Conservation (phyloP, 2,329 filamentous ascomycete species). For the Balansia obtecta region DNA sequence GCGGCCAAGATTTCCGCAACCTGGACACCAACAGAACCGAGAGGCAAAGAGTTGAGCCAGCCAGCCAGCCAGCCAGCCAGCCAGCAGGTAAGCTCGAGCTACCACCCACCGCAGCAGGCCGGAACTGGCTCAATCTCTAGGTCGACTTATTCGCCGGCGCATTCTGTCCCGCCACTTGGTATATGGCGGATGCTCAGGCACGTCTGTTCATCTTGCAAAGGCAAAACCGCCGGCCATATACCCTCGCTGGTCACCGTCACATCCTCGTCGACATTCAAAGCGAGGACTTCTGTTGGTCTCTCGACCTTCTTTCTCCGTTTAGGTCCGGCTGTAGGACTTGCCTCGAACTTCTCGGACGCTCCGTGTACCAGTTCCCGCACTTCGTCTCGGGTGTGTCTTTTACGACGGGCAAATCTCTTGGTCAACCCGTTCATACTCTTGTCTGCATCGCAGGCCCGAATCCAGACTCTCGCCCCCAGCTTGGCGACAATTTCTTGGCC, state of each 20-base stretch:
- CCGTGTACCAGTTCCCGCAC: constrained; percentile 23
- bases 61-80: not conserved
- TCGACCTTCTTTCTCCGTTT: constrained; percentile 4
- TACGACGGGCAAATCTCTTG: constrained; percentile 36
- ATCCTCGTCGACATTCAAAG: constrained; percentile 30
- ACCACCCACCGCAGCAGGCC: not conserved
- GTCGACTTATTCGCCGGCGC: not conserved
- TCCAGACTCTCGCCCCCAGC: constrained; percentile 7
- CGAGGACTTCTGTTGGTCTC: constrained; percentile 26
- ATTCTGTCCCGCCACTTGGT: not conserved
- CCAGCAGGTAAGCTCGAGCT: not conserved
- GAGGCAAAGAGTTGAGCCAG: not conserved
- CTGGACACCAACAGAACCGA: not conserved
- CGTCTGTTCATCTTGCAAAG: not conserved
- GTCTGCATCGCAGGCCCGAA: constrained; percentile 40
- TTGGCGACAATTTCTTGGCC: constrained; percentile 32
- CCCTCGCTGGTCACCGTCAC: constrained; percentile 29
- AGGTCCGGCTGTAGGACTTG: constrained; percentile 4
- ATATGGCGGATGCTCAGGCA: constrained; percentile 4
- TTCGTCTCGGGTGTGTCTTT: constrained; percentile 30
- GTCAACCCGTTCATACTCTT: constrained; percentile 37
- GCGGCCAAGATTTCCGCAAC: no score
- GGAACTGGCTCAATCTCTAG: not conserved
- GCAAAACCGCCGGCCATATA: constrained; percentile 13
- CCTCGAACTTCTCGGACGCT: constrained; percentile 1